A percentile compares a stretch with the other conserved stretches of the same genome.
phyloP scores from a whole-genome alignment of 495 filamentous ascomycete genomes.

The Tetracladium marchalianum region DNA sequence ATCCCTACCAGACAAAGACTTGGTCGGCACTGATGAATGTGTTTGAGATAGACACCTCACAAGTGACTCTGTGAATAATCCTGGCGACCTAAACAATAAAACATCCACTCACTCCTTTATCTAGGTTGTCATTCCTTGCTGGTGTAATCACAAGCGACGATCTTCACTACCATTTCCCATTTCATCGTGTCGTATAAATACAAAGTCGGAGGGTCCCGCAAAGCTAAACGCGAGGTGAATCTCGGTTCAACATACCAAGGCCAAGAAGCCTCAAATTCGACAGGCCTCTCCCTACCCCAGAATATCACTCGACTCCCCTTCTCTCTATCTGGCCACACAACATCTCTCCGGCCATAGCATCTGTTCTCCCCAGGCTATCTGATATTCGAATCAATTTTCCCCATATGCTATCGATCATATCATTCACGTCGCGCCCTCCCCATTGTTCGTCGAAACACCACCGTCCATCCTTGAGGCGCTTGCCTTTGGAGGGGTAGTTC shows the following conservation, averaged over 20 bases:
- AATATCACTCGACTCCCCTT: neutral
- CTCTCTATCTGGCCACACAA: neutral
- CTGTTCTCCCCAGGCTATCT: neutral
- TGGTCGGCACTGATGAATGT: too few species aligned
- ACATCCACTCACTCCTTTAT: too few species aligned
- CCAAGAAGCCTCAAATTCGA: neutral
- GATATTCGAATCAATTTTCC: neutral
- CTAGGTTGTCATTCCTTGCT: too few species aligned
- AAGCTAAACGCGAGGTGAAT: neutral
- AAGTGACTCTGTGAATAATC: too few species aligned
- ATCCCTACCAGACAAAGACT: too few species aligned
- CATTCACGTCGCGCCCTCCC: too few species aligned
- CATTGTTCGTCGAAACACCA: neutral
- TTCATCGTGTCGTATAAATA: neutral
- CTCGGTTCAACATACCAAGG: neutral
- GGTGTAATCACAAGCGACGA: too few species aligned
- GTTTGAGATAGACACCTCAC: too few species aligned
- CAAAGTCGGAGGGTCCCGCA: neutral
- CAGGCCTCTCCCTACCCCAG: neutral
- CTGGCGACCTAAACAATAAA: too few species aligned
- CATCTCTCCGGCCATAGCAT: neutral
- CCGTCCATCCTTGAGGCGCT: neutral
- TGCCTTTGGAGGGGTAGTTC: slow-evolving; percentile 18
- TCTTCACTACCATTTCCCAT: neutral
- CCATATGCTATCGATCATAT: neutral